A percentile compares a stretch with the other conserved stretches of the same genome.
Evolutionary conservation across 139 green algal species (phyloP).

Genomic region (Zygnema circumcarinatum): DNA sequence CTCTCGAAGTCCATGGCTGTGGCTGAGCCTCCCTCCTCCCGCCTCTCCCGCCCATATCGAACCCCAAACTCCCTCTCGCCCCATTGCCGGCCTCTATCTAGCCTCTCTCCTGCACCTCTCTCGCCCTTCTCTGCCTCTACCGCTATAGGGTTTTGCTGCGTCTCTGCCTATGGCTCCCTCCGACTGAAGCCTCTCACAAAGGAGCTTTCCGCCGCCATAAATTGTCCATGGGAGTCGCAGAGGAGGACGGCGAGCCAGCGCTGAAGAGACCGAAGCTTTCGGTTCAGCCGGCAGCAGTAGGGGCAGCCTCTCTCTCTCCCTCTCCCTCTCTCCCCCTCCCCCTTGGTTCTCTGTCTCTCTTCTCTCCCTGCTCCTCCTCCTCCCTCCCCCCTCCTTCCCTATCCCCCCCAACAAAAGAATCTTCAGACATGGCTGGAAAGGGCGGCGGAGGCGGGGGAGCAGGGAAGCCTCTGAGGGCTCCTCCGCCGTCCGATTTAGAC

Average conservation of each 20-base stretch:
- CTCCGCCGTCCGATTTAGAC: slow-evolving; percentile 25
- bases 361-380: slow-evolving; percentile 6
- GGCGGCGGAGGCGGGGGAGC: neutral
- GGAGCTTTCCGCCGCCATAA: too few relatives aligned
- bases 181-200: too few relatives aligned
- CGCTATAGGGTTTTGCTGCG: too few relatives aligned
- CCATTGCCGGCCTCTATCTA: neutral
- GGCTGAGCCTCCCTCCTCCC: too few relatives aligned
- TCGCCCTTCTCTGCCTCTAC: too few relatives aligned
- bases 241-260: neutral
- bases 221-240: neutral
- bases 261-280: neutral
- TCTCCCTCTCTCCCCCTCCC: neutral
- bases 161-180: too few relatives aligned
- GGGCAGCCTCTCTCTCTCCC: neutral
- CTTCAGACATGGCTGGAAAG: neutral
- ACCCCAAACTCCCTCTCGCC: neutral
- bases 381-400: slow-evolving; percentile 1
- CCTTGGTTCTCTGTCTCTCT: neutral
- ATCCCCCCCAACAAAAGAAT: neutral
- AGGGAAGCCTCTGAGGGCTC: neutral
- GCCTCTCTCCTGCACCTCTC: too few relatives aligned
- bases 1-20: too few relatives aligned
- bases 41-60: neutral
- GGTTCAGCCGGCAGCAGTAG: neutral